Base-by-base conservation (phyloP, 305 asterid genomes). In the Solanum aculeatissimum region DNA sequence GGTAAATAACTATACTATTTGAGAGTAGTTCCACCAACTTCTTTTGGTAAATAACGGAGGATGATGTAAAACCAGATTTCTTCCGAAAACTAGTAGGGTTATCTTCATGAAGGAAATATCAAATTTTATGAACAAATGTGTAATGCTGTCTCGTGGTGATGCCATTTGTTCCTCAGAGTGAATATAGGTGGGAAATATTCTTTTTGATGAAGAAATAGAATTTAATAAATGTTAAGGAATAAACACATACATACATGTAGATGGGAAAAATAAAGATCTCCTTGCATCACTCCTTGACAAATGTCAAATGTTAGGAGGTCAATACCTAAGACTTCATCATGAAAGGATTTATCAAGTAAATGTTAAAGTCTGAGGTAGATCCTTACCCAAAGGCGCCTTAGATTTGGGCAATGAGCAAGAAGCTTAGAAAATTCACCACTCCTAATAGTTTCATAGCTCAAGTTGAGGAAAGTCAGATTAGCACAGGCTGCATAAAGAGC, bases 361-460 rank as follows among this genome's bases (percentile, higher is more conserved):
- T 66, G 80, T 55, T 29, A 84, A 85, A 80, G 54, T 60, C 58
- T 54, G 10, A 49, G 83, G 49, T 18, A 82, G 65, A 82, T 27
- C 45, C 95, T 91, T 92, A 95, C 98, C 98, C 98, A 95, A 60
- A 94, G 94, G 84, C 96, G 91, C 70, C 89, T 94, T 84, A 95
- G 83, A 86, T 92, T 93, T 57, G 94, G 94, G 90, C 98, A 95
- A 87, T 91, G 93, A 75, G 82, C 85, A 63, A 95, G 88, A 86
- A 95, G 90, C 86, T 91, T 88, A 7, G 90, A 90, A 71, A 94
- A 89, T 85, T 92, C 96, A 82, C 83, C 90, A 88, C 93, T 93
- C 81, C 88, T 91, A 80, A 95, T 90, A 77, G 93, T 88, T 58
- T 90, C 94, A 25, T 89, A 91, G 57, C 91, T 92, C 87, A 93